Base-by-base conservation (phyloP, 495 filamentous ascomycete species). In the Xylaria nigripes region DNA sequence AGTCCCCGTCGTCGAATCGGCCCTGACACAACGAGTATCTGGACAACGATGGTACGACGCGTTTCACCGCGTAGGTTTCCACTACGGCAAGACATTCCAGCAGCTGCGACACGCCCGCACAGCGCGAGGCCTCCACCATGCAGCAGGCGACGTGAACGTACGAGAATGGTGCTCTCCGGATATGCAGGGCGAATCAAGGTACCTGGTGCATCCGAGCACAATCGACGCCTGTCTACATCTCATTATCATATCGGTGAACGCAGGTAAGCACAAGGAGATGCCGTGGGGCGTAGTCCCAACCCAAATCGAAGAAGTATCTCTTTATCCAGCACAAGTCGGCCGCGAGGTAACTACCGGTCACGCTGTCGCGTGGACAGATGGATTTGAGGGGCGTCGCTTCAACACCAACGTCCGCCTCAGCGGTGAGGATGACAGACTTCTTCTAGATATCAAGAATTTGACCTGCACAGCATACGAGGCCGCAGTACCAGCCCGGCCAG, bases 121-220 rank as follows among this genome's bases (percentile, higher is more conserved):
- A 6, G 45, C 48, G 16, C 50, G 58, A 13, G 57, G 45, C n/a
- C 30, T 57, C 9, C 16, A 47, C 29, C 50, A 56, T 10, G 58
- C 58, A 18, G 29, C 58, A 3, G 58, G 49, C 5, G 54, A 56
- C 9, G 54, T 60, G 23, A 50, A 27, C 6, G 40, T 60, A 38
- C 40, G 53, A n/a, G 45, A 56, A 25, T 32, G 36, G 19, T 46
- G 21, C 21, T 36, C 58, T 6, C 53, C 43, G 9, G 36, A 34
- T 4, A 60, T 60, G 54, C 32, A 42, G 5, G 50, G 50, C 8
- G 58, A 61, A 41, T 61, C 58, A 8, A 65, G 60, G 10, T 70
- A 69, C 50, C 43, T 75, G 1, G 52, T 78, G 2, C 75, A 79
- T 46, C 76, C 76, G 3, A 62, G 70, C 0, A 70, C 68, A 9